Percentiles rank a stretch among this genome's conserved stretches.
These are phyloP conservation scores for Cryptococcus hybrid DNA, from an alignment of 1,284 basidiomycete species.

Conservation along the genomic window DNA sequence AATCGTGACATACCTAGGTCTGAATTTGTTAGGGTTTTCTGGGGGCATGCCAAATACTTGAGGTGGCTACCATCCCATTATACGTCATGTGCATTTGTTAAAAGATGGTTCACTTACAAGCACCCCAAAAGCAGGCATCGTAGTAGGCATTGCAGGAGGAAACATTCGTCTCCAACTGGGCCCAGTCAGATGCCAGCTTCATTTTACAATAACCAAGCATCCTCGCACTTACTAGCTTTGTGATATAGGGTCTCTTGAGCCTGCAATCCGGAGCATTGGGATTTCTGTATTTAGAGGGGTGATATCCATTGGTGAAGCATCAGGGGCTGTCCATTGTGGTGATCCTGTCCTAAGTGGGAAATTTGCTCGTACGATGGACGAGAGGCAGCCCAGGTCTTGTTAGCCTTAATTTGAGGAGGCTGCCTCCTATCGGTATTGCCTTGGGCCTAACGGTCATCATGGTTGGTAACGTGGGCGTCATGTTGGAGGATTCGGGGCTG, in stretches of 20 bases:
- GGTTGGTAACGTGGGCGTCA: background rate
- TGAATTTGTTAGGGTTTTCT: background rate
- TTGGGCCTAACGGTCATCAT: conserved; percentile 5
- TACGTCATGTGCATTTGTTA: too few relatives aligned
- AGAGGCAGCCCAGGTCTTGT: background rate
- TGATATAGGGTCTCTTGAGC: conserved; percentile 9
- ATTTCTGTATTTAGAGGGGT: too few relatives aligned
- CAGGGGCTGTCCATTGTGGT: too few relatives aligned
- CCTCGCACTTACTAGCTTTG: conserved; percentile 3
- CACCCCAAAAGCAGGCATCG: background rate
- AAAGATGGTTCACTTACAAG: background rate
- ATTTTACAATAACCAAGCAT: background rate
- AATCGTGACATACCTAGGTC: too few relatives aligned
- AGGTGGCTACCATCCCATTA: background rate
- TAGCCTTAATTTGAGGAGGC: background rate
- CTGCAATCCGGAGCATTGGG: conserved; percentile 8
- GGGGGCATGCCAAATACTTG: conserved; percentile 1
- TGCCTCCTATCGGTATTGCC: background rate
- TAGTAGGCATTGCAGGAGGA: conserved; percentile 2
- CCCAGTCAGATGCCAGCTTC: background rate
- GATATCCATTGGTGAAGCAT: too few relatives aligned
- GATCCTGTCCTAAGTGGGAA: too few relatives aligned
- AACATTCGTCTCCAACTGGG: conserved; percentile 9
- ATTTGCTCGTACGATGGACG: background rate
- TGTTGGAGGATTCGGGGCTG: background rate